These are phyloP conservation scores for Vicia faba DNA, from an alignment of 306 rosid genomes.

Conservation along the genomic window DNA sequence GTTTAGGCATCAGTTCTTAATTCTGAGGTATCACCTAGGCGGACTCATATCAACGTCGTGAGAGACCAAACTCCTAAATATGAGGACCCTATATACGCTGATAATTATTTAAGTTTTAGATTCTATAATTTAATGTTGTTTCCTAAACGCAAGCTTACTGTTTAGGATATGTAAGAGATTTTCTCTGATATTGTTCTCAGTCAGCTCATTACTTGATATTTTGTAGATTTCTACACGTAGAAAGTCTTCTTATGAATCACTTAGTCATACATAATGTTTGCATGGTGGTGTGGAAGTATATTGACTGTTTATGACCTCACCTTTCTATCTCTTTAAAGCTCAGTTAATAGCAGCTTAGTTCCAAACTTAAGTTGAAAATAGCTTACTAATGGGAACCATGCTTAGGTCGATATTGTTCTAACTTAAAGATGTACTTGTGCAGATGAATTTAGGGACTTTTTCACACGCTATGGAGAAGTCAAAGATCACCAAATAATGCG, in stretches of 20 bases:
- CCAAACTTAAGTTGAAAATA: not conserved
- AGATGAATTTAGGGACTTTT: constrained; percentile 76
- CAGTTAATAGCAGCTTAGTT: not conserved
- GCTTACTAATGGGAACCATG: constrained; percentile 8
- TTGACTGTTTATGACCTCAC: not conserved
- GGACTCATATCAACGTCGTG: constrained; percentile 33
- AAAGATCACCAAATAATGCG: constrained; percentile 88
- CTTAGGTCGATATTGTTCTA: constrained; percentile 11
- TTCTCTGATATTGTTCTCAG: constrained; percentile 8
- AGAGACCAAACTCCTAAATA: constrained; percentile 29
- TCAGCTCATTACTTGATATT: constrained; percentile 23
- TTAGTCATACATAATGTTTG: constrained; percentile 7
- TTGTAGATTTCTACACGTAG: not conserved
- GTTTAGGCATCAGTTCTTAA: constrained; percentile 34
- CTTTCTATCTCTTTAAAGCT: not conserved
- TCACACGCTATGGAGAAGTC: constrained; percentile 78
- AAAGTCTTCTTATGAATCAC: constrained; percentile 11
- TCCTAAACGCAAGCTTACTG: not conserved
- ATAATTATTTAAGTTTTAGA: constrained; percentile 20
- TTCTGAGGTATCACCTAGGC: constrained; percentile 30
- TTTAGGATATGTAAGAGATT: constrained; percentile 34
- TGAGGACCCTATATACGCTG: constrained; percentile 21
- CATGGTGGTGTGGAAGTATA: constrained; percentile 20
- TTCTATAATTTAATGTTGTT: constrained; percentile 21
- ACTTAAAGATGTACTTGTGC: constrained; percentile 41